Percentiles rank a stretch among this genome's conserved stretches.
Evolutionary conservation across 2,329 filamentous ascomycete species (phyloP).

Genomic region (Arthrobotrys musiformis): DNA sequence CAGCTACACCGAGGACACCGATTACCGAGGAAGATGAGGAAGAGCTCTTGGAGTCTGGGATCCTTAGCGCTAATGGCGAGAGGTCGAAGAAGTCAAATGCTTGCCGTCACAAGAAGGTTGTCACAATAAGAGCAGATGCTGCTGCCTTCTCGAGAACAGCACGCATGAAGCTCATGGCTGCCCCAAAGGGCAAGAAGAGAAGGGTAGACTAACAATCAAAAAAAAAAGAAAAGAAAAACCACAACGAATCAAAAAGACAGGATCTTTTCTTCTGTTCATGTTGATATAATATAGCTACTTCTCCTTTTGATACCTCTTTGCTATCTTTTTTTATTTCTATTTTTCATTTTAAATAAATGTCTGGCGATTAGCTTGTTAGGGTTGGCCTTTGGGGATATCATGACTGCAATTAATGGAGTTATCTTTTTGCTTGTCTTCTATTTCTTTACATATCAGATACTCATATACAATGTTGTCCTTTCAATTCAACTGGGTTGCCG

Average conservation of each 20-base stretch:
- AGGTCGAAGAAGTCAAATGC: conserved; percentile 70
- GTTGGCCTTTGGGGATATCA: conserved; percentile 55
- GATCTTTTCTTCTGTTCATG: conserved; percentile 55
- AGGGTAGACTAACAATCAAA: conserved; percentile 69
- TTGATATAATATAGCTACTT: conserved; percentile 55
- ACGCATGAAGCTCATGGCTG: conserved; percentile 78
- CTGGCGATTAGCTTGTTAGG: conserved; percentile 53
- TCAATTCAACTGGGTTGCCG: conserved; percentile 13
- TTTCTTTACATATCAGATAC: conserved; percentile 15
- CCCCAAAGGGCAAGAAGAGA: conserved; percentile 91
- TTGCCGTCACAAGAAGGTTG: conserved; percentile 70
- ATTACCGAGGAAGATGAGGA: conserved; percentile 76
- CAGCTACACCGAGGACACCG: conserved; percentile 73
- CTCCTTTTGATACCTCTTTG: not conserved
- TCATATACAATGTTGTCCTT: conserved; percentile 34
- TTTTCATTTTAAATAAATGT: conserved; percentile 26
- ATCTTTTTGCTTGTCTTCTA: conserved; percentile 21
- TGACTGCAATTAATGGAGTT: conserved; percentile 56
- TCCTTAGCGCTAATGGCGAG: conserved; percentile 62
- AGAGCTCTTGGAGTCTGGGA: conserved; percentile 66
- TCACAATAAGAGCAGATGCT: conserved; percentile 85
- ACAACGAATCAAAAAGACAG: conserved; percentile 36
- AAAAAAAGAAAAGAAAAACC: conserved; percentile 30
- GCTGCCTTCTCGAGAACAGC: conserved; percentile 89
- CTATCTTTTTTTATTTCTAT: not conserved